These are phyloP conservation scores for Calocera viscosa DNA, from an alignment of 768 basidiomycete genomes.

Conservation along the genomic window DNA sequence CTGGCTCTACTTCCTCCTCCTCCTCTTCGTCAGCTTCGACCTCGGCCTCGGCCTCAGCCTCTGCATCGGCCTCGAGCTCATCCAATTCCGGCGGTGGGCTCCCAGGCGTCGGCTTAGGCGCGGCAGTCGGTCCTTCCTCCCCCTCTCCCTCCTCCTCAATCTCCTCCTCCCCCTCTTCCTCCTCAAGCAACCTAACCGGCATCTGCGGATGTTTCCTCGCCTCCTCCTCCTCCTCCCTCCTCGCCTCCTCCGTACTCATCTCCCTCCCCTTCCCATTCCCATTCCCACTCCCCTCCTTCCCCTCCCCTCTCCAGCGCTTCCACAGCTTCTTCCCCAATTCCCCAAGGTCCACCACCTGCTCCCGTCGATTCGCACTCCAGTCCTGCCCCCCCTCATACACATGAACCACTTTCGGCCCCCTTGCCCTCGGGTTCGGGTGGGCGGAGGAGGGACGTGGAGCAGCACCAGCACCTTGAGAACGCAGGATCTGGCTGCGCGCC, in stretches of 20 bases:
- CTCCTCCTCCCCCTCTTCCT: not conserved
- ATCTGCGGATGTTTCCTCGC: not conserved
- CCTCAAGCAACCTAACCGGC: not conserved
- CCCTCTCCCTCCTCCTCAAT: not conserved
- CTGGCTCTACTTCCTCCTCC: conserved; percentile 24
- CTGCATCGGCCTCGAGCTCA: not conserved
- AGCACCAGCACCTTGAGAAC: not conserved
- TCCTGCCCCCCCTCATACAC: not conserved
- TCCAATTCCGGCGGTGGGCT: not conserved
- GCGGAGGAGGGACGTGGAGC: not conserved
- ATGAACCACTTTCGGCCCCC: conserved; percentile 26
- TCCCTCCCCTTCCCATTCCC: not conserved
- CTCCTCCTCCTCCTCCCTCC: not conserved
- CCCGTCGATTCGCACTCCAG: conserved; percentile 32
- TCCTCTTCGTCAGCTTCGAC: conserved; percentile 28
- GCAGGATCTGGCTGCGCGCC: not conserved
- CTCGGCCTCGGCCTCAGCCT: conserved; percentile 15
- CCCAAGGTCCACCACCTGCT: not conserved
- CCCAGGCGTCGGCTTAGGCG: not conserved
- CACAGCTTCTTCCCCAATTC: not conserved
- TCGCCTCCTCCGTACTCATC: not conserved
- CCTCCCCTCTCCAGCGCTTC: not conserved
- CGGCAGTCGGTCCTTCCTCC: not conserved
- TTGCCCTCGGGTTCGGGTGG: too few species aligned
- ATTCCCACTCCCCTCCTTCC: not conserved